Evolutionary conservation across 2,329 filamentous ascomycete genomes (phyloP).

Genomic region (Cylindrodendrum hubeiense): DNA sequence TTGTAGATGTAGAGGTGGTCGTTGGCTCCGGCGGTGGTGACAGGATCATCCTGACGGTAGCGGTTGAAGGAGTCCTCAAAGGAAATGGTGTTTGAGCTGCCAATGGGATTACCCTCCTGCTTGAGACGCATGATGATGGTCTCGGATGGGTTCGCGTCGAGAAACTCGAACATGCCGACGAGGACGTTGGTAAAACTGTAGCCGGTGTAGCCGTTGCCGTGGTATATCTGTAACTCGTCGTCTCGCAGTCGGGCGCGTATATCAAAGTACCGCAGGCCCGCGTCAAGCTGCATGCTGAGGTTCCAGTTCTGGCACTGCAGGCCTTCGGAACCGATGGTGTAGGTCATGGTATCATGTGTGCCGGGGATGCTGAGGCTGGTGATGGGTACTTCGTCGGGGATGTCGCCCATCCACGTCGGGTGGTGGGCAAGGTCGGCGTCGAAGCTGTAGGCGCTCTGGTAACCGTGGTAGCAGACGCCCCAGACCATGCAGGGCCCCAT

Average conservation of each 20-base stretch:
- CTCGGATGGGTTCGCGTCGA: slow-evolving; percentile 59
- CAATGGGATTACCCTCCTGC: slow-evolving; percentile 57
- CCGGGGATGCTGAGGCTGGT: slow-evolving; percentile 63
- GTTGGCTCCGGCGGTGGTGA: slow-evolving; percentile 50
- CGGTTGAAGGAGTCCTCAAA: slow-evolving; percentile 61
- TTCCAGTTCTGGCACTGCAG: slow-evolving; percentile 63
- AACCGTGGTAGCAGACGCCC: slow-evolving; percentile 46
- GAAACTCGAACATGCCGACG: slow-evolving; percentile 58
- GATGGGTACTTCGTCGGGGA: slow-evolving; percentile 57
- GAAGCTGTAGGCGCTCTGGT: slow-evolving; percentile 55
- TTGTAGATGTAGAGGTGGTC: slow-evolving; percentile 54
- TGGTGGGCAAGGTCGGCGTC: slow-evolving; percentile 51
- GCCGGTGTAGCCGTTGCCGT: slow-evolving; percentile 59
- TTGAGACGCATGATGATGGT: slow-evolving; percentile 64
- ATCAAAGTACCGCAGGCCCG: slow-evolving; percentile 64
- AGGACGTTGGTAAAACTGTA: slow-evolving; percentile 59
- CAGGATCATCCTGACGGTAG: slow-evolving; percentile 51
- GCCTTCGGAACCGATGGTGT: slow-evolving; percentile 49
- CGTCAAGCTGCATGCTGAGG: slow-evolving; percentile 57
- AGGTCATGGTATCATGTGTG: slow-evolving; percentile 67
- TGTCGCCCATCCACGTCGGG: slow-evolving; percentile 57
- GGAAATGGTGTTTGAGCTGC: slow-evolving; percentile 49
- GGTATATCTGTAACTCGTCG: slow-evolving; percentile 60
- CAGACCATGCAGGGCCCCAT: slow-evolving; percentile 45
- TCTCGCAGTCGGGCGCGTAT: slow-evolving; percentile 59